phyloP scores from a whole-genome alignment of 1,284 basidiomycete species.

The Anthracocystis panici-leucophaei region DNA sequence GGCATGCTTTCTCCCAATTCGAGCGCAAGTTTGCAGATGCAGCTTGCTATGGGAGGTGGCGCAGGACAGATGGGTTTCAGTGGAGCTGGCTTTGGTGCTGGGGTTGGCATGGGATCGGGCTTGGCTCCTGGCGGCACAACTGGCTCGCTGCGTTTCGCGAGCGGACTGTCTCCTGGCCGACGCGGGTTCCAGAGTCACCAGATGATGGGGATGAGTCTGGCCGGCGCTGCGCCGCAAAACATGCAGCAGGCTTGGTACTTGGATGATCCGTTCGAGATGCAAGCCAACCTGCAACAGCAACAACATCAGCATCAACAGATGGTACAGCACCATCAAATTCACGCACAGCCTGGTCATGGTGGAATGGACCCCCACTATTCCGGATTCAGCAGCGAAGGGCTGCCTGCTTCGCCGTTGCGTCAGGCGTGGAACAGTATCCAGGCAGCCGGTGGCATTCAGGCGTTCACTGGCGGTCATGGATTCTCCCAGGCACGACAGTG shows the following conservation, averaged over 20 bases:
- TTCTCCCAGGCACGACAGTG: conserved; percentile 34
- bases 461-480: conserved; percentile 32
- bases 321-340: conserved; percentile 24
- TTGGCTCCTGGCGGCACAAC: conserved; percentile 40
- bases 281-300: conserved; percentile 40
- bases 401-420: conserved; percentile 34
- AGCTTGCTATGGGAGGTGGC: conserved; percentile 41
- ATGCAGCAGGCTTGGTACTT: conserved; percentile 44
- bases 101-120: conserved; percentile 45
- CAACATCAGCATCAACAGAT: conserved; percentile 43
- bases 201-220: conserved; percentile 41
- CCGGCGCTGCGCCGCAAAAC: conserved; percentile 25
- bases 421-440: conserved; percentile 54
- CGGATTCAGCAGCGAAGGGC: conserved; percentile 18
- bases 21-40: conserved; percentile 49
- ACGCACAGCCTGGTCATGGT: conserved; percentile 19
- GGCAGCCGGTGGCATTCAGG: conserved; percentile 48
- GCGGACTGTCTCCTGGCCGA: conserved; percentile 43
- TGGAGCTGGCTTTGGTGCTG: conserved; percentile 34
- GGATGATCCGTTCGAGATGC: conserved; percentile 50
- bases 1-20: conserved; percentile 47
- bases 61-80: conserved; percentile 34
- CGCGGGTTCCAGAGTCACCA: conserved; percentile 29
- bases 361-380: conserved; percentile 17
- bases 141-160: conserved; percentile 42